Conservation (phyloP, 2,329 filamentous ascomycete species). For the Fusarium nanum region DNA sequence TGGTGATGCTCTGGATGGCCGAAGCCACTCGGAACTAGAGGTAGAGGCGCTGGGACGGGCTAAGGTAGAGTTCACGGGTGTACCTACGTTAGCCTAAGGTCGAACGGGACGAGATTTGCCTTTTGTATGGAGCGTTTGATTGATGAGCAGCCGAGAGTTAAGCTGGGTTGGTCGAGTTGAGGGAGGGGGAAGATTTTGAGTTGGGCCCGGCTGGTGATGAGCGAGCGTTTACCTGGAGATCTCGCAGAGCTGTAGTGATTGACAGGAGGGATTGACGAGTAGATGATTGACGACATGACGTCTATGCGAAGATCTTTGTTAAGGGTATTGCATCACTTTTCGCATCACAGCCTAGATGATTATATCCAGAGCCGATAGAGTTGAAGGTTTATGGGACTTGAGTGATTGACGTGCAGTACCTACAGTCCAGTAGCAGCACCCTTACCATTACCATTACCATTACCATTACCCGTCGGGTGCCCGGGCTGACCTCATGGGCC, state of each 20-base stretch:
- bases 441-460: background rate
- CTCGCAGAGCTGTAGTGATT: background rate
- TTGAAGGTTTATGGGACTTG: background rate
- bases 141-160: background rate
- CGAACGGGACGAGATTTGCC: conserved; percentile 19
- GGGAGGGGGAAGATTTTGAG: conserved; percentile 25
- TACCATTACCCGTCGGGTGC: background rate
- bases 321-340: conserved; percentile 15
- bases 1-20: conserved; percentile 36
- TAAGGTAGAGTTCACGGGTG: conserved; percentile 39
- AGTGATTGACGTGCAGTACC: background rate
- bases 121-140: conserved; percentile 1
- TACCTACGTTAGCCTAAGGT: conserved; percentile 39
- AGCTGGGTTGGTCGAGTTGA: background rate
- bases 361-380: background rate
- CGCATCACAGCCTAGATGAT: conserved; percentile 10
- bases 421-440: background rate
- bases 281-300: conserved; percentile 18
- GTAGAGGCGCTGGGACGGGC: conserved; percentile 29
- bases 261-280: conserved; percentile 2
- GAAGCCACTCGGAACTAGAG: conserved; percentile 32
- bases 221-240: conserved; percentile 18
- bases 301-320: conserved; percentile 12
- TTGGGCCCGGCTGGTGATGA: conserved; percentile 22
- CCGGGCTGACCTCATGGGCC: background rate